phyloP scores from a whole-genome alignment of 768 basidiomycete genomes.

The Termitomyces sp. region DNA sequence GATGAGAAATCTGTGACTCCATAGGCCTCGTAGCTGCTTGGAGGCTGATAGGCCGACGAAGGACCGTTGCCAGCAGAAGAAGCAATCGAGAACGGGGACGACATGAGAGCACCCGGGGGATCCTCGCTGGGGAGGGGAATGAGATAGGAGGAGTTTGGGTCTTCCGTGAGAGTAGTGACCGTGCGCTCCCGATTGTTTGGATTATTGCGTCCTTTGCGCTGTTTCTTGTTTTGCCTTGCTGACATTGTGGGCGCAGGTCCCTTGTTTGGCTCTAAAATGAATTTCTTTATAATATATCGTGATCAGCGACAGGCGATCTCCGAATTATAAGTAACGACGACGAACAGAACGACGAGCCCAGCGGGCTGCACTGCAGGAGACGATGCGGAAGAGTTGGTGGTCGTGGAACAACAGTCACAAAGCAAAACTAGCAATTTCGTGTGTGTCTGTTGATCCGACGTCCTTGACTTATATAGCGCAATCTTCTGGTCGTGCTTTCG shows the following conservation, averaged over 20 bases:
- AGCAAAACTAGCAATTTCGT: constrained; percentile 10
- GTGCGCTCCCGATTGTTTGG: constrained; percentile 57
- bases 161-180: constrained; percentile 62
- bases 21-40: constrained; percentile 30
- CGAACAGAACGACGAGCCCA: constrained; percentile 2
- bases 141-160: constrained; percentile 48
- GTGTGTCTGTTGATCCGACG: constrained; percentile 17
- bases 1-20: constrained; percentile 19
- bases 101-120: constrained; percentile 30
- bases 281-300: constrained; percentile 12
- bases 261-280: constrained; percentile 12
- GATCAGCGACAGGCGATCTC: constrained; percentile 17
- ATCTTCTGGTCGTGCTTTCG: too few species aligned
- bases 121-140: constrained; percentile 50
- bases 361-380: background rate
- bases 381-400: constrained; percentile 1
- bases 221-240: constrained; percentile 59
- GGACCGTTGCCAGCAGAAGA: constrained; percentile 23
- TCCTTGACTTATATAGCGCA: constrained; percentile 10
- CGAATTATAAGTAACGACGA: constrained; percentile 5
- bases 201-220: constrained; percentile 44
- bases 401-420: constrained; percentile 5
- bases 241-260: constrained; percentile 35
- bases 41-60: constrained; percentile 25
- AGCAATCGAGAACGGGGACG: constrained; percentile 31